These are phyloP conservation scores for Aspergillus sp. DNA, from an alignment of 2,329 filamentous ascomycete species.

Conservation along the genomic window DNA sequence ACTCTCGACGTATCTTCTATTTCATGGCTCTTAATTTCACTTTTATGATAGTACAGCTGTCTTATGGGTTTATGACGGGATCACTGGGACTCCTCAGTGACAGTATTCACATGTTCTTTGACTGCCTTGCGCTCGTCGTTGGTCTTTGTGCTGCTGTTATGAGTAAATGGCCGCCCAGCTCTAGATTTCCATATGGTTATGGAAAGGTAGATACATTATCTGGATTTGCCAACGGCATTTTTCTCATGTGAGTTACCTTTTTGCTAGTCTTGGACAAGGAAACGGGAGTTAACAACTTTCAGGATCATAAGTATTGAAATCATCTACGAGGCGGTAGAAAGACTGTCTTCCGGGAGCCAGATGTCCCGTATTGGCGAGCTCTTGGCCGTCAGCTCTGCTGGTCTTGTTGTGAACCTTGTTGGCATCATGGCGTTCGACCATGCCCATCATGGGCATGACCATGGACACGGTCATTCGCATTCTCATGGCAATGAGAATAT, in stretches of 20 bases:
- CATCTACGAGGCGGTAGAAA: constrained; percentile 86
- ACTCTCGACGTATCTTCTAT: constrained; percentile 93
- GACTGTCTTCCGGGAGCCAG: constrained; percentile 76
- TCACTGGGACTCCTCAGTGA: constrained; percentile 94
- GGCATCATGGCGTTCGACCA: constrained; percentile 82
- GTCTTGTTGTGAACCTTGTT: constrained; percentile 83
- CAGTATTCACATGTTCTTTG: constrained; percentile 99
- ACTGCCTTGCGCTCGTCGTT: constrained; percentile 87
- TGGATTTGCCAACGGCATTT: constrained; percentile 93
- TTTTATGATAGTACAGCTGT: constrained; percentile 92
- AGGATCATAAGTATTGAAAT: constrained; percentile 94
- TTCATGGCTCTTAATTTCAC: constrained; percentile 90
- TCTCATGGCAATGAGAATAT: constrained; percentile 90
- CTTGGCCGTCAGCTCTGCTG: constrained; percentile 80
- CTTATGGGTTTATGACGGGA: constrained; percentile 89
- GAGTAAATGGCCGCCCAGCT: constrained; percentile 91
- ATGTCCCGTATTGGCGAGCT: constrained; percentile 82
- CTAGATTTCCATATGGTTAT: constrained; percentile 88
- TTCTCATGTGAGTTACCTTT: constrained; percentile 65
- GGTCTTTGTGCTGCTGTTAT: constrained; percentile 89
- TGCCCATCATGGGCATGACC: constrained; percentile 53
- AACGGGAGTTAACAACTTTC: constrained; percentile 10
- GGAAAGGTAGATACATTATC: constrained; percentile 95
- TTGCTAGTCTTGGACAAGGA: too few relatives aligned
- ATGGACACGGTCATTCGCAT: constrained; percentile 43